phyloP scores from a whole-genome alignment of 345 rosid species.

The Ceriops decandra region DNA sequence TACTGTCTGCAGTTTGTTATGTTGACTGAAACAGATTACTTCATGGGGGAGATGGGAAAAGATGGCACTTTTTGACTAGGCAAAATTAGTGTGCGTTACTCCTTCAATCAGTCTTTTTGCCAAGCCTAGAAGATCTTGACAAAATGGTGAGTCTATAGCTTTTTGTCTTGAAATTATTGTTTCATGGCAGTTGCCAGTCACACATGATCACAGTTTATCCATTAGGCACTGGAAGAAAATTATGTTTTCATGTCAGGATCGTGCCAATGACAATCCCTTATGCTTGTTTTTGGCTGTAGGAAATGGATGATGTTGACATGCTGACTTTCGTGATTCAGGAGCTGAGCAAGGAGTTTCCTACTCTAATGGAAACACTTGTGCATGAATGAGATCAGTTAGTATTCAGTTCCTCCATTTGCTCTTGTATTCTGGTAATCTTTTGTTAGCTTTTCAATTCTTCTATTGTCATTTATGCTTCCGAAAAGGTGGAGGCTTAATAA shows the following conservation, averaged over 20 bases:
- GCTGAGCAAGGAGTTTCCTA: constrained; percentile 94
- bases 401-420: constrained; percentile 18
- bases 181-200: too few species aligned
- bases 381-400: constrained; percentile 96
- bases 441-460: too few species aligned
- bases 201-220: too few species aligned
- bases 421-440: not conserved
- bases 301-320: constrained; percentile 89
- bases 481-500: too few species aligned
- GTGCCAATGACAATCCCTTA: constrained; percentile 2
- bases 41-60: constrained; percentile 71
- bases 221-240: too few species aligned
- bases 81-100: constrained; percentile 56
- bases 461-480: too few species aligned
- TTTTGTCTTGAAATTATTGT: not conserved
- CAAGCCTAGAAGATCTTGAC: constrained; percentile 67
- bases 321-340: constrained; percentile 90
- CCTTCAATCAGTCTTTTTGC: constrained; percentile 78
- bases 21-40: constrained; percentile 56
- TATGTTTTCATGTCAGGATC: too few species aligned
- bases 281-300: constrained; percentile 57
- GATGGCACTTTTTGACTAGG: constrained; percentile 91
- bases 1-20: not conserved
- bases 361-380: constrained; percentile 88
- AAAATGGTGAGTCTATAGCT: constrained; percentile 50